phyloP scores from a whole-genome alignment of 1,139 yeast genomes.

The Candida pseudoviswanathii region DNA sequence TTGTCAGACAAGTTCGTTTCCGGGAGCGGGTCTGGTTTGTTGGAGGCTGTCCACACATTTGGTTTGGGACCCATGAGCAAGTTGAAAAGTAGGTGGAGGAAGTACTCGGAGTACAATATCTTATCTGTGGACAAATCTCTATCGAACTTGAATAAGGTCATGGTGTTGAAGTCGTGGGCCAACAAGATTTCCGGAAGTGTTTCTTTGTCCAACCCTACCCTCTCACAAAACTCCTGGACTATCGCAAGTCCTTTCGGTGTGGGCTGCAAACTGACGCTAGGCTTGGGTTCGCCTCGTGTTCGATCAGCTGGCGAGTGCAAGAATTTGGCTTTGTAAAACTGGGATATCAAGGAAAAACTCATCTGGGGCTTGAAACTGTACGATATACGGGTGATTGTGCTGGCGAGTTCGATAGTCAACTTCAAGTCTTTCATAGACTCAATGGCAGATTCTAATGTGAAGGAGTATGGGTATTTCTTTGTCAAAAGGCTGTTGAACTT shows the following conservation, averaged over 20 bases:
- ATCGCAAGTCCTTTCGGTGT: slow-evolving; percentile 90
- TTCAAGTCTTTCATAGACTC: slow-evolving; percentile 50
- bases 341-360: slow-evolving; percentile 51
- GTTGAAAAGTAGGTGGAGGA: slow-evolving; percentile 66
- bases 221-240: slow-evolving; percentile 59
- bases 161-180: slow-evolving; percentile 60
- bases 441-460: slow-evolving; percentile 55
- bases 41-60: slow-evolving; percentile 66
- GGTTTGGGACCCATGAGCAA: slow-evolving; percentile 68
- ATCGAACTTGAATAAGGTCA: slow-evolving; percentile 71
- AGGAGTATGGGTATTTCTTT: slow-evolving; percentile 51
- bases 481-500: slow-evolving; percentile 16
- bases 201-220: slow-evolving; percentile 51
- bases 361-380: slow-evolving; percentile 58
- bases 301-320: slow-evolving; percentile 79
- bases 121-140: slow-evolving; percentile 62
- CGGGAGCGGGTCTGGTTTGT: slow-evolving; percentile 28
- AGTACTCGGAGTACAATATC: slow-evolving; percentile 64
- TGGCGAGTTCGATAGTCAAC: slow-evolving; percentile 47
- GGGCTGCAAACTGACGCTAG: slow-evolving; percentile 62
- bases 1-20: background rate
- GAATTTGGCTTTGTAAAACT: slow-evolving; percentile 67
- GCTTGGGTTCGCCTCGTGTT: slow-evolving; percentile 53
- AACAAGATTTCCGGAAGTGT: slow-evolving; percentile 48
- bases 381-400: slow-evolving; percentile 60